These are phyloP conservation scores for Nemania abortiva DNA, from an alignment of 2,329 filamentous ascomycete species.

Conservation along the genomic window DNA sequence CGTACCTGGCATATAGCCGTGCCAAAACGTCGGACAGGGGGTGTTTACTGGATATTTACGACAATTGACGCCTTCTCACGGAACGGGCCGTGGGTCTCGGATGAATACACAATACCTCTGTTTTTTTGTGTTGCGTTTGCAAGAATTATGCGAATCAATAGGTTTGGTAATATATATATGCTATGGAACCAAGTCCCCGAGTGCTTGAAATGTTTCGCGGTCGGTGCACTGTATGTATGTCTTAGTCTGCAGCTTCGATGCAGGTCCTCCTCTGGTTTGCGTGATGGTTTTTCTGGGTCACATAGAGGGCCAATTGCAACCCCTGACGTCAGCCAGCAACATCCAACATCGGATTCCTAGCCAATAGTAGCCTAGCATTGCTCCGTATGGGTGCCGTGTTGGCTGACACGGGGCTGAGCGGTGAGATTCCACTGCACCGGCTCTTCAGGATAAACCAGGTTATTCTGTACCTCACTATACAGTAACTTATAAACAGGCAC, in stretches of 20 bases:
- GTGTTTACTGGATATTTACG: constrained; percentile 16
- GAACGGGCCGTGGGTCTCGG: constrained; percentile 36
- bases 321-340: constrained; percentile 30
- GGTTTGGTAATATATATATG: not conserved
- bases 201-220: not conserved
- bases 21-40: constrained; percentile 13
- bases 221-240: not conserved
- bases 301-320: constrained; percentile 16
- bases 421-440: constrained; percentile 34
- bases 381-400: constrained; percentile 13
- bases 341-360: constrained; percentile 2
- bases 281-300: not conserved
- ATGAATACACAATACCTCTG: constrained; percentile 23
- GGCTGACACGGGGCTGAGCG: constrained; percentile 35
- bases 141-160: not conserved
- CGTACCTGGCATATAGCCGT: not conserved
- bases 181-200: constrained; percentile 7
- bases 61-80: constrained; percentile 12
- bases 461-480: not conserved
- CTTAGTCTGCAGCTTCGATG: constrained; percentile 13
- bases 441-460: constrained; percentile 31
- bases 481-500: constrained; percentile 16
- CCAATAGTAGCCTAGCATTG: constrained; percentile 30
- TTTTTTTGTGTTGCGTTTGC: not conserved
- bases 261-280: constrained; percentile 9